Percentiles rank a stretch among this genome's conserved stretches.
Conservation (phyloP, 768 basidiomycete species). For the Suillus discolor region DNA sequence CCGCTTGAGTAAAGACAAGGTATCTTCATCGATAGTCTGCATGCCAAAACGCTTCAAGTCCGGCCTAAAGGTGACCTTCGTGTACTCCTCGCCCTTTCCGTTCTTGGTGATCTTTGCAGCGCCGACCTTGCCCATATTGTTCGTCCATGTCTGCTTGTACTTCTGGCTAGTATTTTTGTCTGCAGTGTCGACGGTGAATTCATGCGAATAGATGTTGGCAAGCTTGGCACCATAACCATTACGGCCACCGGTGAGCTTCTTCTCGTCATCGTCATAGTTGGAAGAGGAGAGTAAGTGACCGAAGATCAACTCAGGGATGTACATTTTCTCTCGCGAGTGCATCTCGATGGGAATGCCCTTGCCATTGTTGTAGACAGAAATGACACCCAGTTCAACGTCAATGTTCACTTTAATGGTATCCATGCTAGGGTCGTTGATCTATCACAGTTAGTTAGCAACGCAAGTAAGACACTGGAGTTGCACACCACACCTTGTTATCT, state of each 20-base stretch:
- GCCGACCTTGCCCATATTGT: constrained; percentile 90
- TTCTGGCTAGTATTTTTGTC: constrained; percentile 85
- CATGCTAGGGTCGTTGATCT: constrained; percentile 95
- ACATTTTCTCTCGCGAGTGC: constrained; percentile 89
- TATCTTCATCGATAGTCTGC: constrained; percentile 89
- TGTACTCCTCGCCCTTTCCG: constrained; percentile 85
- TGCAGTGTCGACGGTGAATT: constrained; percentile 96
- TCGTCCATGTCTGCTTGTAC: constrained; percentile 92
- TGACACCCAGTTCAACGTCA: constrained; percentile 78
- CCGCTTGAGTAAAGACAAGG: constrained; percentile 83
- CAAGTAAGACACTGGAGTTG: constrained; percentile 17
- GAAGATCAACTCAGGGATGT: constrained; percentile 97
- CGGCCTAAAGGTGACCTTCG: constrained; percentile 89
- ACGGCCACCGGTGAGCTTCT: constrained; percentile 96
- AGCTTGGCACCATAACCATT: constrained; percentile 99
- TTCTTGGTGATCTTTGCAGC: constrained; percentile 95
- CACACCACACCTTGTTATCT: constrained; percentile 83
- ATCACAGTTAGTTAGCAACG: not conserved
- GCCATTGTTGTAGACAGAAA: constrained; percentile 96
- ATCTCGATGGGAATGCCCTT: constrained; percentile 96
- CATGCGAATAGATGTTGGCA: constrained; percentile 96
- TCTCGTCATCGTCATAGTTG: constrained; percentile 98
- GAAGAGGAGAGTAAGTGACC: constrained; percentile 93
- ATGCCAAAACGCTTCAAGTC: constrained; percentile 93
- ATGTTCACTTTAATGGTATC: constrained; percentile 88